A percentile compares a stretch with the other conserved stretches of the same genome.
phyloP scores from a whole-genome alignment of 225 moss, liverwort and hornwort genomes.

The Ulota crispa region DNA sequence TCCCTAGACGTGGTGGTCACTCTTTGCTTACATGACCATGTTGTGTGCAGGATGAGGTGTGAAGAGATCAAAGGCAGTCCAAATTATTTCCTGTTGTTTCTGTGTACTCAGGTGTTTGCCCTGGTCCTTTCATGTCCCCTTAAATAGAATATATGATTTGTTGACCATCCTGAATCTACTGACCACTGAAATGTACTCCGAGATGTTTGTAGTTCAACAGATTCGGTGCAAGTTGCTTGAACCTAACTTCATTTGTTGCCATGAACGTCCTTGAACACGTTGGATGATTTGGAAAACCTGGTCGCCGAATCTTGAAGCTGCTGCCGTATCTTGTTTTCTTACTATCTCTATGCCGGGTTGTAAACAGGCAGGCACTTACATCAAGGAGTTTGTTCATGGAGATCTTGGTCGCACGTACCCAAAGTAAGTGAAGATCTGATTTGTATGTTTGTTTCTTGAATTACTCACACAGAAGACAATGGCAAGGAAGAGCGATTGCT shows the following conservation, averaged over 20 bases:
- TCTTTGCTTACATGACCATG: background rate
- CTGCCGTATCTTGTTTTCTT: slow-evolving; percentile 10
- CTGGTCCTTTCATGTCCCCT: background rate
- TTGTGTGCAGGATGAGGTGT: slow-evolving; percentile 88
- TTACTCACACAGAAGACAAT: background rate
- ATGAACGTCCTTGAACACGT: background rate
- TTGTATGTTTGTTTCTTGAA: background rate
- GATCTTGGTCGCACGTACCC: slow-evolving; percentile 93
- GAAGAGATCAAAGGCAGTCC: slow-evolving; percentile 74
- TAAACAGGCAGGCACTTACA: slow-evolving; percentile 89
- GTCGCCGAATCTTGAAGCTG: slow-evolving; percentile 10
- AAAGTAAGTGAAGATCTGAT: slow-evolving; percentile 56
- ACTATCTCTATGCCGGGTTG: slow-evolving; percentile 6
- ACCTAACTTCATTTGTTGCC: background rate
- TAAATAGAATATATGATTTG: background rate
- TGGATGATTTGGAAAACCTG: slow-evolving; percentile 8
- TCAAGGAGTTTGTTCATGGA: slow-evolving; percentile 99
- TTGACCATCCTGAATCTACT: background rate
- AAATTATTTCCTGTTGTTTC: slow-evolving; percentile 85
- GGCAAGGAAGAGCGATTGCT: background rate
- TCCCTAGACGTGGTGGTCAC: background rate
- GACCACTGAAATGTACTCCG: slow-evolving; percentile 1
- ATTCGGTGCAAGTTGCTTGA: background rate
- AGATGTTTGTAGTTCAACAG: background rate
- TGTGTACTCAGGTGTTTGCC: slow-evolving; percentile 81